Conservation (phyloP, 2,329 filamentous ascomycete species). For the Pseudogymnoascus sp. region DNA sequence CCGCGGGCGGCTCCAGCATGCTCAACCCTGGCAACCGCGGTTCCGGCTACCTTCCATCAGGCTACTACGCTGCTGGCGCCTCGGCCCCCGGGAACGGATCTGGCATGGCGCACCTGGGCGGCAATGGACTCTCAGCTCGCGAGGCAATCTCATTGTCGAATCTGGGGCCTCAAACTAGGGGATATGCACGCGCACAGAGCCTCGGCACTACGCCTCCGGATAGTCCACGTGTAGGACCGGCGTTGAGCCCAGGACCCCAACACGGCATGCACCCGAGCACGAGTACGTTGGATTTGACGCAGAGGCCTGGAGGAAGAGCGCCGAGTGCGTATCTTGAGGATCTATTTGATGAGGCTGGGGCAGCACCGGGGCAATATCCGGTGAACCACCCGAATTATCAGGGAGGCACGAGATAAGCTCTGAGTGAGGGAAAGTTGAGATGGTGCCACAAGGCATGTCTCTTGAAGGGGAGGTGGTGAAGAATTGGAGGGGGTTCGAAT, state of each 20-base stretch:
- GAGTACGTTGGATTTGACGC: conserved; percentile 58
- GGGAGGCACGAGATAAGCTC: conserved; percentile 11
- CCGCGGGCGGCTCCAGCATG: conserved; percentile 57
- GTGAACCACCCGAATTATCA: conserved; percentile 10
- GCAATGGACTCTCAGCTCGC: conserved; percentile 21
- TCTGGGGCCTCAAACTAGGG: conserved; percentile 44
- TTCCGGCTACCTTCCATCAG: conserved; percentile 79
- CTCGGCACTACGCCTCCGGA: conserved; percentile 44
- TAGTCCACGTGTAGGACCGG: conserved; percentile 47
- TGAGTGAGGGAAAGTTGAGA: conserved; percentile 10
- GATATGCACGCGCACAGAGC: conserved; percentile 41
- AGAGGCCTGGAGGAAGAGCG: conserved; percentile 55
- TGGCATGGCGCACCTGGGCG: conserved; percentile 32
- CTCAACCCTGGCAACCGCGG: conserved; percentile 52
- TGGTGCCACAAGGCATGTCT: background rate
- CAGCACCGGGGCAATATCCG: conserved; percentile 13
- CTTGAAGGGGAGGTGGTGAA: background rate
- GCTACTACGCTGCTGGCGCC: conserved; percentile 73
- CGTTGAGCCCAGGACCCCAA: conserved; percentile 18
- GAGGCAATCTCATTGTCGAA: conserved; percentile 53
- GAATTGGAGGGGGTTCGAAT: background rate
- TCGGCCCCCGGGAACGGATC: conserved; percentile 28
- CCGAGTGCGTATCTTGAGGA: conserved; percentile 89
- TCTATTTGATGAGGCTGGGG: conserved; percentile 65
- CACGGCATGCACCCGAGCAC: conserved; percentile 41